Percentiles rank a stretch among this genome's conserved stretches.
Evolutionary conservation across 441 rosid genomes (phyloP).

Genomic region (Eruca vesicaria): DNA sequence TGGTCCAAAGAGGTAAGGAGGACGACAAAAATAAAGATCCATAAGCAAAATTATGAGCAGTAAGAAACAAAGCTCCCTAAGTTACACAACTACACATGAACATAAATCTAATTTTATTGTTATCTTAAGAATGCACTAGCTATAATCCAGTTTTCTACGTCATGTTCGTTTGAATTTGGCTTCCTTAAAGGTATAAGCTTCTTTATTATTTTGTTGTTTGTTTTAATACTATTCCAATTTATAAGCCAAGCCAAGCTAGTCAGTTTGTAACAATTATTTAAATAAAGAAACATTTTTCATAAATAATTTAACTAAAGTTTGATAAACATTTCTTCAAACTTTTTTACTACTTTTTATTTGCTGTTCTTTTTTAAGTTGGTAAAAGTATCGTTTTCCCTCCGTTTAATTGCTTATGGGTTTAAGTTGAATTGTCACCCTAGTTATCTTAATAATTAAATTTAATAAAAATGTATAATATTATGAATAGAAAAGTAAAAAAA

Average conservation of each 20-base stretch:
- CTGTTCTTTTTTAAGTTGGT: not conserved
- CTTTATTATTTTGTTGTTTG: not conserved
- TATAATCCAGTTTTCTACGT: not conserved
- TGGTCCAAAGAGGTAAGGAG: constrained; percentile 17
- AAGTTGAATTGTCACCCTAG: not conserved
- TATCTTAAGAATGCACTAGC: not conserved
- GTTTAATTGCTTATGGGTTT: not conserved
- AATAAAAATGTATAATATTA: not conserved
- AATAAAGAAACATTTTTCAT: not conserved
- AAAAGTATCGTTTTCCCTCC: not conserved
- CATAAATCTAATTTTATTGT: not conserved
- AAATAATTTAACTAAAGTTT: not conserved
- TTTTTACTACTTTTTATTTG: not conserved
- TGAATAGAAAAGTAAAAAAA: not conserved
- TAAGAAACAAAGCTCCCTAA: constrained; percentile 12
- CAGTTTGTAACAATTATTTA: not conserved
- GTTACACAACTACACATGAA: constrained; percentile 5
- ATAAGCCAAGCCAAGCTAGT: not conserved
- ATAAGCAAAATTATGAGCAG: constrained; percentile 8
- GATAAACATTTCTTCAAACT: not conserved
- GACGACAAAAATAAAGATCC: constrained; percentile 19
- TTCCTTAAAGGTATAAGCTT: not conserved
- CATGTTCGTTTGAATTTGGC: not conserved
- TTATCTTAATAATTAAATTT: not conserved
- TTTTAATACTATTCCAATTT: not conserved